Percentiles rank a stretch among this genome's conserved stretches.
These are phyloP conservation scores for Cutaneotrichosporon sp. DNA, from an alignment of 1,284 basidiomycete genomes.

Conservation along the genomic window DNA sequence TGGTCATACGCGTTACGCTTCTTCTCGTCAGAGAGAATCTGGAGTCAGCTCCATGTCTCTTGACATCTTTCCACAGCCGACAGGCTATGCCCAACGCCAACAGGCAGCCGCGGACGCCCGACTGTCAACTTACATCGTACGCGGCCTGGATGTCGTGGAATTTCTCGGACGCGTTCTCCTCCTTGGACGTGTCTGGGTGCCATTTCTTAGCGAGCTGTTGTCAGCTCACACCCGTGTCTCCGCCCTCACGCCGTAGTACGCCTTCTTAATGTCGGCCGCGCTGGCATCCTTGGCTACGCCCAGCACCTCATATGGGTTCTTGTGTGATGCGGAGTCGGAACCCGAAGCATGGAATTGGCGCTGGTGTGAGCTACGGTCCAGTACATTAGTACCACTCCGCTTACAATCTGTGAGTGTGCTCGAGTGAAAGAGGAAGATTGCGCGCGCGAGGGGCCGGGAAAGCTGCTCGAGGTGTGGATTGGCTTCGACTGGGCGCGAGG, in stretches of 20 bases:
- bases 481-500: neutral
- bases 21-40: slow-evolving; percentile 85
- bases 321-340: slow-evolving; percentile 56
- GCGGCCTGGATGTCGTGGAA: slow-evolving; percentile 97
- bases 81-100: too few species aligned
- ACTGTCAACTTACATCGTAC: slow-evolving; percentile 69
- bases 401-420: too few species aligned
- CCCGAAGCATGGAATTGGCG: slow-evolving; percentile 69
- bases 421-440: too few species aligned
- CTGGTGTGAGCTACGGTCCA: slow-evolving; percentile 46
- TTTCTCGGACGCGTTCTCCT: slow-evolving; percentile 81
- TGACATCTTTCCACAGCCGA: too few species aligned
- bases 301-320: slow-evolving; percentile 86
- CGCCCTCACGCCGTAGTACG: slow-evolving; percentile 80
- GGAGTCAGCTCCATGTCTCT: too few species aligned
- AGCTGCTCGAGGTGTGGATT: neutral
- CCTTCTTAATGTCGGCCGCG: slow-evolving; percentile 89
- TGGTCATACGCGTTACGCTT: slow-evolving; percentile 90
- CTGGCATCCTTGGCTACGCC: slow-evolving; percentile 82
- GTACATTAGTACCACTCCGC: too few species aligned
- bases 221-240: neutral
- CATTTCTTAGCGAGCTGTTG: slow-evolving; percentile 89
- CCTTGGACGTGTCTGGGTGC: slow-evolving; percentile 96
- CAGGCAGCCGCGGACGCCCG: neutral
- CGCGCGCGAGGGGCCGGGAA: neutral